These are phyloP conservation scores for Peniophora sp. DNA, from an alignment of 1,284 basidiomycete species.

Conservation along the genomic window DNA sequence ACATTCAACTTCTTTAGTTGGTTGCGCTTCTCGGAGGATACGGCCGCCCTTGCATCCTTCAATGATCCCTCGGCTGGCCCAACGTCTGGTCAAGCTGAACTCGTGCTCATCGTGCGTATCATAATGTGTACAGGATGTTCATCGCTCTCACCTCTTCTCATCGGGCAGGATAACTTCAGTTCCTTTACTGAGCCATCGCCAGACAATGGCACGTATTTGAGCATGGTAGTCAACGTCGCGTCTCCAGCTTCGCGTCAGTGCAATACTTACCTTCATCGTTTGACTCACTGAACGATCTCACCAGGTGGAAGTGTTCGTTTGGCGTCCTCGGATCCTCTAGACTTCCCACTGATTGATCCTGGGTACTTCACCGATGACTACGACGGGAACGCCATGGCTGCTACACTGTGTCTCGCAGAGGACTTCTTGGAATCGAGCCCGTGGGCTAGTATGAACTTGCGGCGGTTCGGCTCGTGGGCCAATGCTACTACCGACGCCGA, in stretches of 20 bases:
- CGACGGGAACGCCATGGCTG: constrained; percentile 10
- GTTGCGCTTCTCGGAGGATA: constrained; percentile 11
- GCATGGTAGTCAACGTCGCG: constrained; percentile 8
- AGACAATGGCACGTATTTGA: constrained; percentile 12
- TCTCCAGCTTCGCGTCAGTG: constrained; percentile 13
- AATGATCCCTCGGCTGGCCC: constrained; percentile 15
- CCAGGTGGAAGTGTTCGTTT: constrained; percentile 18
- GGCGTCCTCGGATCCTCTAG: constrained; percentile 12
- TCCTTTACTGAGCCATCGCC: constrained; percentile 6
- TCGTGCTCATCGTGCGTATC: constrained; percentile 15
- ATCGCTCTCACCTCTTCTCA: not conserved
- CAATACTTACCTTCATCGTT: not conserved
- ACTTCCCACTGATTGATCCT: constrained; percentile 13
- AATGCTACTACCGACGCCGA: constrained; percentile 18
- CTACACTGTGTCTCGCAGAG: constrained; percentile 7
- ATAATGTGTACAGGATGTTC: not conserved
- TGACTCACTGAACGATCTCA: not conserved
- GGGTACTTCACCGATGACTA: constrained; percentile 7
- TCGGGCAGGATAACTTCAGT: no score
- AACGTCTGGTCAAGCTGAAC: constrained; percentile 15
- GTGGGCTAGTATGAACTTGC: constrained; percentile 14
- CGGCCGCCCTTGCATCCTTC: constrained; percentile 8
- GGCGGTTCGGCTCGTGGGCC: constrained; percentile 13
- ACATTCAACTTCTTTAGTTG: constrained; percentile 12
- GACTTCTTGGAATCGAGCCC: constrained; percentile 12